Percentiles rank a stretch among this genome's conserved stretches.
Evolutionary conservation across 169 alveolate genomes (phyloP).

Genomic region (Plasmodium knowlesi): DNA sequence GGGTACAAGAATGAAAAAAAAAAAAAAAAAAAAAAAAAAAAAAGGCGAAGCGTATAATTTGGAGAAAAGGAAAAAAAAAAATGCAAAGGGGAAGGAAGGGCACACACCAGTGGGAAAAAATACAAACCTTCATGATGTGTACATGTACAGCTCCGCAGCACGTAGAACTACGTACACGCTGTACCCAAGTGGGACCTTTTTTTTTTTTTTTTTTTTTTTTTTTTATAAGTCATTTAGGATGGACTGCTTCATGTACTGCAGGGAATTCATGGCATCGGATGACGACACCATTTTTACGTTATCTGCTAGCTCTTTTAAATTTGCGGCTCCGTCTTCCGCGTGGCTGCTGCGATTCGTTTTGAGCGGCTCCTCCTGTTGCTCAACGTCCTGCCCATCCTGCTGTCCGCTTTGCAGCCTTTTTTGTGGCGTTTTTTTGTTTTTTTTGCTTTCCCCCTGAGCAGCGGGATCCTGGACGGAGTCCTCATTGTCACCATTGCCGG

Average conservation of each 20-base stretch:
- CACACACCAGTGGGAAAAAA: neutral
- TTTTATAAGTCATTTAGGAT: slow-evolving; percentile 71
- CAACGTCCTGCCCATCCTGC: neutral
- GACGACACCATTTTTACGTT: slow-evolving; percentile 66
- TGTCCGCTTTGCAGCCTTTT: neutral
- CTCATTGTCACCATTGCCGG: too few relatives aligned
- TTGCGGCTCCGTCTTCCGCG: slow-evolving; percentile 9
- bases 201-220: slow-evolving; percentile 20
- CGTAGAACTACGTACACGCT: neutral
- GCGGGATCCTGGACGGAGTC: neutral
- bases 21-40: neutral
- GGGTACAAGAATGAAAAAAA: neutral
- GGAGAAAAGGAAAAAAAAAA: neutral
- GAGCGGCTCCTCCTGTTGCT: neutral
- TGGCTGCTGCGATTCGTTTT: neutral
- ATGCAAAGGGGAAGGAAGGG: neutral
- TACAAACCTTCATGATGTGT: neutral
- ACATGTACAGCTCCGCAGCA: neutral
- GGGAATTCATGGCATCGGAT: slow-evolving; percentile 56
- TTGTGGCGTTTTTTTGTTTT: neutral
- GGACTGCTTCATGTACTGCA: slow-evolving; percentile 63
- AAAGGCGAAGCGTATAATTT: neutral
- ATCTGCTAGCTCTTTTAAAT: slow-evolving; percentile 47
- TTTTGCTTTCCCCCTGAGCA: neutral
- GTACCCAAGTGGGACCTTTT: neutral